phyloP scores from a whole-genome alignment of 2,329 filamentous ascomycete genomes.

The Sphaerulina vaccinii region DNA sequence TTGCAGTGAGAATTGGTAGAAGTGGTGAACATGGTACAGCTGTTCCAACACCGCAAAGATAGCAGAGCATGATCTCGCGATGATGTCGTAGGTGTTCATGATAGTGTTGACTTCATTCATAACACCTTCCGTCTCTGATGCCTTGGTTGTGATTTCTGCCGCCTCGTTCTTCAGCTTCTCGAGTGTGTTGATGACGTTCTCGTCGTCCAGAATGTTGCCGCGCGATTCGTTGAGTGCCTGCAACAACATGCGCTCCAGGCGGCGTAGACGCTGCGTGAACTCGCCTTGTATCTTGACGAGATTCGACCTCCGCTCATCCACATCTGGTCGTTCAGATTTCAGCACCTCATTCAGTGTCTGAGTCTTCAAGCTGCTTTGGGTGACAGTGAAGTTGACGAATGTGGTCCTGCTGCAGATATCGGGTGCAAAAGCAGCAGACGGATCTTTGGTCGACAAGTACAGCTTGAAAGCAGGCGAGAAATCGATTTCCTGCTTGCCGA shows the following conservation, averaged over 20 bases:
- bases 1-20: slow-evolving; percentile 98
- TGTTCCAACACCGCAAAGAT: slow-evolving; percentile 97
- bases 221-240: slow-evolving; percentile 96
- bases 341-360: slow-evolving; percentile 97
- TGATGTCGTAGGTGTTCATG: slow-evolving; percentile 88
- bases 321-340: slow-evolving; percentile 94
- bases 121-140: slow-evolving; percentile 92
- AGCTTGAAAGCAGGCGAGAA: slow-evolving; percentile 96
- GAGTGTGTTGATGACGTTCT: slow-evolving; percentile 95
- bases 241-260: slow-evolving; percentile 88
- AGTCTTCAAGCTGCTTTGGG: slow-evolving; percentile 96
- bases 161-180: slow-evolving; percentile 98
- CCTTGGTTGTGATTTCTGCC: slow-evolving; percentile 92
- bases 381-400: slow-evolving; percentile 99
- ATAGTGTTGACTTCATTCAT: slow-evolving; percentile 98
- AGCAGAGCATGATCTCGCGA: slow-evolving; percentile 92
- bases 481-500: slow-evolving; percentile 98
- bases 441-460: slow-evolving; percentile 92
- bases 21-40: slow-evolving; percentile 96
- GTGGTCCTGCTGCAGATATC: slow-evolving; percentile 98
- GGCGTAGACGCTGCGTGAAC: slow-evolving; percentile 96
- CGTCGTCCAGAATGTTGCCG: slow-evolving; percentile 96
- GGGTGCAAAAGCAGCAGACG: slow-evolving; percentile 90
- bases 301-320: slow-evolving; percentile 93
- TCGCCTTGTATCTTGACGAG: slow-evolving; percentile 98